A percentile compares a stretch with the other conserved stretches of the same genome.
These are phyloP conservation scores for Chamaecyparis obtusa DNA, from an alignment of 75 land plant genomes.

Conservation along the genomic window DNA sequence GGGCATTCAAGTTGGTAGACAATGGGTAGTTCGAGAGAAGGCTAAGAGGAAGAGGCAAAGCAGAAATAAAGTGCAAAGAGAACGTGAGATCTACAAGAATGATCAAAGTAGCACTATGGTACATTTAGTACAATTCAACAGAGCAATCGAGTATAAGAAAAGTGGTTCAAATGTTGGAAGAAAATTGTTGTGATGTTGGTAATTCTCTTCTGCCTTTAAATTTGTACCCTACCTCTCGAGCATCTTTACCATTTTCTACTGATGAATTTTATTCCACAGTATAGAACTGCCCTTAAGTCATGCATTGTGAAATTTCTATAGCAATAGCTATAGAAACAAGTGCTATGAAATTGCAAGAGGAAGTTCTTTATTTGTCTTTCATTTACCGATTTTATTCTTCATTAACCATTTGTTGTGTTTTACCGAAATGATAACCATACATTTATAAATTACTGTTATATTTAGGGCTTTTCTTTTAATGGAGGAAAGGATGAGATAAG, in stretches of 20 bases:
- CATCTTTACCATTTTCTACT: neutral
- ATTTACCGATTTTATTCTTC: too few species aligned
- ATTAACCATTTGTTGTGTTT: too few species aligned
- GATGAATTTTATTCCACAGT: too few species aligned
- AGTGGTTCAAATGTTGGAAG: conserved; percentile 26
- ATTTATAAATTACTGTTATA: too few species aligned
- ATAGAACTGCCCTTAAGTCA: too few species aligned
- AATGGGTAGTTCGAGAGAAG: neutral
- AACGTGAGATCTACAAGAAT: neutral
- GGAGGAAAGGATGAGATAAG: too few species aligned
- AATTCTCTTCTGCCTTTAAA: conserved; percentile 13
- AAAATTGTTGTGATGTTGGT: neutral
- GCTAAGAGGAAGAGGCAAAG: neutral
- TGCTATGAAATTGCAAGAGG: too few species aligned
- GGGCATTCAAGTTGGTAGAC: neutral
- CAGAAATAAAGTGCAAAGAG: neutral
- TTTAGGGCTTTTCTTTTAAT: too few species aligned
- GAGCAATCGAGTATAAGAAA: conserved; percentile 14
- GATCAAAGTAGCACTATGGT: conserved; percentile 21
- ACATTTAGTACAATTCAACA: conserved; percentile 14
- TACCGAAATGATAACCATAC: too few species aligned
- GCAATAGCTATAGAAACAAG: too few species aligned
- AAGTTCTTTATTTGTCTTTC: too few species aligned
- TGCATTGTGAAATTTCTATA: too few species aligned
- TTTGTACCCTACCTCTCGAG: neutral